These are phyloP conservation scores for Scytalidium sp. DNA, from an alignment of 2,329 filamentous ascomycete species.

Conservation along the genomic window DNA sequence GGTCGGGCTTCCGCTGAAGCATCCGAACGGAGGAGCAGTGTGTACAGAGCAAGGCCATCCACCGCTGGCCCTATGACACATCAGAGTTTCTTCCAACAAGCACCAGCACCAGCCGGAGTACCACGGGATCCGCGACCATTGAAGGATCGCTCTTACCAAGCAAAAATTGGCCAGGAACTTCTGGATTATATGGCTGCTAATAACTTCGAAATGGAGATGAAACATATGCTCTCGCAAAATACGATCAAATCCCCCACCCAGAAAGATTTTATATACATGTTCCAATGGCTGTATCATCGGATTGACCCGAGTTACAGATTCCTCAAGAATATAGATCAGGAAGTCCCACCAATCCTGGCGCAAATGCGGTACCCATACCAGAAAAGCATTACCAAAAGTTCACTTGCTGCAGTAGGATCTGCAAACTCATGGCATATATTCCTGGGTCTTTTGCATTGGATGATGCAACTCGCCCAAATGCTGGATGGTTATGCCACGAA, in stretches of 20 bases:
- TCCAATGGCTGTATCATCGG: constrained; percentile 94
- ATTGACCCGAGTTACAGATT: constrained; percentile 95
- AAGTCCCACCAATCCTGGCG: constrained; percentile 88
- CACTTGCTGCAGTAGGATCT: constrained; percentile 89
- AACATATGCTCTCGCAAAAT: constrained; percentile 86
- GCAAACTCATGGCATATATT: constrained; percentile 93
- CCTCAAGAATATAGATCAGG: constrained; percentile 90
- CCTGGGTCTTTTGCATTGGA: constrained; percentile 91
- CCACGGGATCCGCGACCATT: constrained; percentile 84
- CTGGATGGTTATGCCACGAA: constrained; percentile 77
- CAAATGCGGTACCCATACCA: constrained; percentile 94
- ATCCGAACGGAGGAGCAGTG: constrained; percentile 73
- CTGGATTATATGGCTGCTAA: constrained; percentile 88
- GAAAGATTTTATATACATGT: constrained; percentile 97
- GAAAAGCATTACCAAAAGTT: constrained; percentile 92
- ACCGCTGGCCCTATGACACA: constrained; percentile 65
- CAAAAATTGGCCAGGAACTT: constrained; percentile 81
- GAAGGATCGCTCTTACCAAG: constrained; percentile 75
- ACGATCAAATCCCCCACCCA: constrained; percentile 92
- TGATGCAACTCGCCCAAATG: constrained; percentile 97
- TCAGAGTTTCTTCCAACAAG: constrained; percentile 94
- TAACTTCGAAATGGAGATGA: constrained; percentile 98
- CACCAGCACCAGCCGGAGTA: constrained; percentile 75
- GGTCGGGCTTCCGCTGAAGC: constrained; percentile 35
- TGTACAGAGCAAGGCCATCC: constrained; percentile 71